Evolutionary conservation across 371 early-diverging fungal genomes (phyloP).

Genomic region (Sanchytrium tribonematis): DNA sequence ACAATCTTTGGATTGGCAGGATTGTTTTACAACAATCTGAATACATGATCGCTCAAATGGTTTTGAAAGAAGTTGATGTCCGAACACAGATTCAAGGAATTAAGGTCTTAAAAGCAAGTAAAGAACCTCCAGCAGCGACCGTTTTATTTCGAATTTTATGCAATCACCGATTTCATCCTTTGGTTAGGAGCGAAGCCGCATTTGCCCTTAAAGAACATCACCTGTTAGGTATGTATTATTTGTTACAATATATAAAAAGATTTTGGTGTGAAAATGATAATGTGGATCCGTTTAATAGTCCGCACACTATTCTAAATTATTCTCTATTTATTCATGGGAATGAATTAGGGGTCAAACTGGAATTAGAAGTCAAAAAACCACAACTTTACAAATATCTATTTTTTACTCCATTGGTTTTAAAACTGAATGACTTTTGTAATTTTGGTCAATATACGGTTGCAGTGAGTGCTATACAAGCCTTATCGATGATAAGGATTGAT

Average conservation of each 20-base stretch:
- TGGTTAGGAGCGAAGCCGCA: neutral
- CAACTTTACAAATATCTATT: neutral
- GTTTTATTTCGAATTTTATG: neutral
- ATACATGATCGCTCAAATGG: neutral
- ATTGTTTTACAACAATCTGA: neutral
- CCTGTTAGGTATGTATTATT: neutral
- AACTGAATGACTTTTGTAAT: neutral
- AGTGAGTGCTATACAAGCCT: neutral
- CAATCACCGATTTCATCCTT: neutral
- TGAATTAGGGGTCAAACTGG: neutral
- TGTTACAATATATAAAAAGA: neutral
- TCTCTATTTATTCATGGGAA: neutral
- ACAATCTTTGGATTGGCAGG: neutral
- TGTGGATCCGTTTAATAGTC: neutral
- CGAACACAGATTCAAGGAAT: neutral
- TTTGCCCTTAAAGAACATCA: neutral
- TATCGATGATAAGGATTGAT: neutral
- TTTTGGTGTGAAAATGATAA: slow-evolving; percentile 1
- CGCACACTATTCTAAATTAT: neutral
- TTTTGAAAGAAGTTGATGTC: neutral
- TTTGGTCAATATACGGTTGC: neutral
- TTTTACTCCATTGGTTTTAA: neutral
- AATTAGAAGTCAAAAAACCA: neutral
- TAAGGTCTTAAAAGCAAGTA: neutral
- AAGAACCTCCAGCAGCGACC: neutral